Percentiles rank a stretch among this genome's conserved stretches.
phyloP scores from a whole-genome alignment of 2,329 filamentous ascomycete genomes.

The Eutypella sp. region DNA sequence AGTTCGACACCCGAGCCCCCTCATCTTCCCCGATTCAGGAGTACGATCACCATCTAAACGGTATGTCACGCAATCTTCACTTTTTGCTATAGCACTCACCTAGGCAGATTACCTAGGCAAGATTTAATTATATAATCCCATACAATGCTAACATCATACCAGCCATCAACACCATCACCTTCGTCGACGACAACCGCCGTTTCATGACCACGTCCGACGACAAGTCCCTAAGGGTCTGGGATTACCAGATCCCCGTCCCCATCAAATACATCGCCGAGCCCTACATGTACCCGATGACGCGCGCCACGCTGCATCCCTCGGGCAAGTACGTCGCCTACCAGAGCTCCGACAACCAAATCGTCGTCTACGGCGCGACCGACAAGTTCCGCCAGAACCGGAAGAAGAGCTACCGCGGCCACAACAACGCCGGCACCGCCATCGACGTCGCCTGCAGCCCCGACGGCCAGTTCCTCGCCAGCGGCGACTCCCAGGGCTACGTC shows the following conservation, averaged over 20 bases:
- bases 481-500: constrained; percentile 82
- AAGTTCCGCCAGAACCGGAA: constrained; percentile 97
- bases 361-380: constrained; percentile 90
- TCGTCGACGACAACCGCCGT: constrained; percentile 87
- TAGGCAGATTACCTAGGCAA: background rate
- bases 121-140: too few relatives aligned
- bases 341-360: constrained; percentile 90
- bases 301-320: constrained; percentile 75
- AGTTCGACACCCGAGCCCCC: constrained; percentile 80
- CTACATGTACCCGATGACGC: constrained; percentile 95
- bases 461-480: constrained; percentile 82
- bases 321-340: constrained; percentile 96
- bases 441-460: constrained; percentile 86
- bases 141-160: background rate
- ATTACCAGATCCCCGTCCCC: constrained; percentile 95
- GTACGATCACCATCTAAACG: constrained; percentile 97
- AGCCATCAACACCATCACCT: constrained; percentile 91
- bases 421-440: constrained; percentile 89
- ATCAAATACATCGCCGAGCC: constrained; percentile 98
- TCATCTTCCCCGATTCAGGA: constrained; percentile 76
- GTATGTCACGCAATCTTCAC: background rate
- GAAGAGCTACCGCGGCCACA: constrained; percentile 93
- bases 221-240: constrained; percentile 93
- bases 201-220: constrained; percentile 99
- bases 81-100: background rate